Percentiles rank a stretch among this genome's conserved stretches.
These are phyloP conservation scores for Glonium stellatum DNA, from an alignment of 495 filamentous ascomycete species.

Conservation along the genomic window DNA sequence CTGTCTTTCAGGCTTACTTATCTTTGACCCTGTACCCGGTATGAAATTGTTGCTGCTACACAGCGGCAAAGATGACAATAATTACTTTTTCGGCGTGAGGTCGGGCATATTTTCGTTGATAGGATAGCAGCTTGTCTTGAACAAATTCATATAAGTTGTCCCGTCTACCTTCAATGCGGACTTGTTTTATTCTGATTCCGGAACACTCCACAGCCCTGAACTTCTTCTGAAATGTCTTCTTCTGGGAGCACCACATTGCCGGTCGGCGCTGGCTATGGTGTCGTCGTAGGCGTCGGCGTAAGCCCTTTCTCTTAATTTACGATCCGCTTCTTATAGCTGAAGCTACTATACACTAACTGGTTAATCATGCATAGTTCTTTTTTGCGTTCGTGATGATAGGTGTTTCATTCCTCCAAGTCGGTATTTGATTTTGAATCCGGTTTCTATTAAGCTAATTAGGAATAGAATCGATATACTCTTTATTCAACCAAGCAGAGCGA, in stretches of 20 bases:
- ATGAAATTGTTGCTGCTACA: neutral
- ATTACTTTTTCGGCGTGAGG: neutral
- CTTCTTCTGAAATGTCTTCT: no score
- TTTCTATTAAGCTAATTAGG: neutral
- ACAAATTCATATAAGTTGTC: no score
- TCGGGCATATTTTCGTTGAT: neutral
- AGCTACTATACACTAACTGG: neutral
- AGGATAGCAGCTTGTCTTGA: no score
- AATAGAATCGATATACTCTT: slow-evolving; percentile 25
- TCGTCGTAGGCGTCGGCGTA: slow-evolving; percentile 23
- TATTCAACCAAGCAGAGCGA: slow-evolving; percentile 26
- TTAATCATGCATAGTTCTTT: slow-evolving; percentile 5
- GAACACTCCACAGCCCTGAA: no score
- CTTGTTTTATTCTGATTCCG: no score
- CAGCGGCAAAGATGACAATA: neutral
- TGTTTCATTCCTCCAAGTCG: slow-evolving; percentile 14
- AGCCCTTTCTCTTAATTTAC: neutral
- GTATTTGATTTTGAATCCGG: neutral
- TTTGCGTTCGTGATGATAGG: slow-evolving; percentile 28
- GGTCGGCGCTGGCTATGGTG: slow-evolving; percentile 23
- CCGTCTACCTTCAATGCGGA: no score
- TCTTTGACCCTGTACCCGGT: no score
- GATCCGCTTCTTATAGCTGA: neutral
- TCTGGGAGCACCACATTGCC: slow-evolving; percentile 12
- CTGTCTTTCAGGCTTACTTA: slow-evolving; percentile 2